These are phyloP conservation scores for Micractinium sp. DNA, from an alignment of 139 green algal species.

Conservation along the genomic window DNA sequence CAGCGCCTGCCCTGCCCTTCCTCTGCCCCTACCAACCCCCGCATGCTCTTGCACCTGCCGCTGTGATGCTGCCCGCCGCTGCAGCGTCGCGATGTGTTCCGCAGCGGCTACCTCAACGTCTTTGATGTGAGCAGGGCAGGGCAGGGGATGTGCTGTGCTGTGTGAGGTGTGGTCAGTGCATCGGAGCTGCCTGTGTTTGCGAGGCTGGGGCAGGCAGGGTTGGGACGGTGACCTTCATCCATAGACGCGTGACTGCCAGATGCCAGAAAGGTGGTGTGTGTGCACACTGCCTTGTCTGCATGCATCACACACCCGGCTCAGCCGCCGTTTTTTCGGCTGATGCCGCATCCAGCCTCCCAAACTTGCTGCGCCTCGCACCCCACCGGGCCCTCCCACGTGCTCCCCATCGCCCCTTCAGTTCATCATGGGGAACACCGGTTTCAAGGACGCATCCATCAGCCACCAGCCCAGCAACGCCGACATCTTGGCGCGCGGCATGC, in stretches of 20 bases:
- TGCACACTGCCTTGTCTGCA: no score
- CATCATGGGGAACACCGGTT: conserved; percentile 84
- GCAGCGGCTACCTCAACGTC: conserved; percentile 91
- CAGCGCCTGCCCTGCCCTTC: background rate
- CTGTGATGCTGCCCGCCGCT: background rate
- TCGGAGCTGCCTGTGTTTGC: background rate
- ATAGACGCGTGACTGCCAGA: no score
- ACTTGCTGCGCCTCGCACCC: background rate
- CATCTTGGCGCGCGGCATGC: conserved; percentile 42
- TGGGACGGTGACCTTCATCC: no score
- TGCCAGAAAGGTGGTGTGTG: no score
- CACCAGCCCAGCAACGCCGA: conserved; percentile 74
- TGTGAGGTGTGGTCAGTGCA: background rate
- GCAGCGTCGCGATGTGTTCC: conserved; percentile 87
- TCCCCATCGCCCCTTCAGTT: conserved; percentile 46
- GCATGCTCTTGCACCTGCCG: background rate
- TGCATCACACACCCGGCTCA: no score
- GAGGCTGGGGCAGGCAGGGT: no score
- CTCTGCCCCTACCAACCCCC: background rate
- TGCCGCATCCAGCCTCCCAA: no score
- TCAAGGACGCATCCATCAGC: conserved; percentile 62
- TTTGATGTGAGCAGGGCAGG: conserved; percentile 67
- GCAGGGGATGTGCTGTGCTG: background rate
- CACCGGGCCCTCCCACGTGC: background rate
- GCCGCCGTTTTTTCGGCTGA: no score